Percentiles rank a stretch among this genome's conserved stretches.
Evolutionary conservation across 768 basidiomycete species (phyloP).

Genomic region (Panus rudis): DNA sequence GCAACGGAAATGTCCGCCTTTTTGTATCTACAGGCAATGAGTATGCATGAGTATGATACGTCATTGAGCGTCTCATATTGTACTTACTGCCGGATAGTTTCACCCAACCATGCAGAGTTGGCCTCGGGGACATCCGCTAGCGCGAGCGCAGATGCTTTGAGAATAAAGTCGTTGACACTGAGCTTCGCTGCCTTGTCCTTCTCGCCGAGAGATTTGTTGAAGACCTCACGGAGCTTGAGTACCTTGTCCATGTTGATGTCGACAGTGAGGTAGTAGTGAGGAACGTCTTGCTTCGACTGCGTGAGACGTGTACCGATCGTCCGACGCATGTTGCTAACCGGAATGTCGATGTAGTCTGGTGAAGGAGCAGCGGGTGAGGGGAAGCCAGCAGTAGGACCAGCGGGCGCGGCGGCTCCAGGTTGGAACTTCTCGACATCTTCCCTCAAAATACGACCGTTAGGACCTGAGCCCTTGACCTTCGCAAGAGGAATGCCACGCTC

Average conservation of each 20-base stretch:
- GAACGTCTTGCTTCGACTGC: constrained; percentile 91
- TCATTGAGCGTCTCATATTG: not conserved
- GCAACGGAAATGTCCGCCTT: constrained; percentile 97
- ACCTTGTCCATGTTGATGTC: constrained; percentile 97
- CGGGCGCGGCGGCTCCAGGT: constrained; percentile 36
- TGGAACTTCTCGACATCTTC: constrained; percentile 93
- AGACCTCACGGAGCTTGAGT: constrained; percentile 87
- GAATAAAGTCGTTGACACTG: constrained; percentile 96
- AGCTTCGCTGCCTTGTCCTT: constrained; percentile 90
- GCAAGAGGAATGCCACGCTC: constrained; percentile 88
- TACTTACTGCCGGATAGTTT: constrained; percentile 87
- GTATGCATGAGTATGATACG: not conserved
- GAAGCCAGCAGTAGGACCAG: constrained; percentile 38
- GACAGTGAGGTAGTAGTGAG: constrained; percentile 94
- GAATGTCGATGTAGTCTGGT: constrained; percentile 81
- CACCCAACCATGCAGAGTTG: constrained; percentile 97
- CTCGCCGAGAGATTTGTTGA: constrained; percentile 83
- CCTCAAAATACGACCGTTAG: constrained; percentile 88
- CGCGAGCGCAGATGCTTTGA: constrained; percentile 90
- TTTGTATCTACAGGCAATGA: constrained; percentile 57
- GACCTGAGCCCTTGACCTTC: constrained; percentile 89
- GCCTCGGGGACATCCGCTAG: constrained; percentile 93
- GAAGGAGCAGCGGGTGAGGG: constrained; percentile 44
- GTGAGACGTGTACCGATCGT: constrained; percentile 85
- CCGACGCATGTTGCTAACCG: constrained; percentile 91